phyloP scores from a whole-genome alignment of 129 eudicot species.

The Lonicera japonica region DNA sequence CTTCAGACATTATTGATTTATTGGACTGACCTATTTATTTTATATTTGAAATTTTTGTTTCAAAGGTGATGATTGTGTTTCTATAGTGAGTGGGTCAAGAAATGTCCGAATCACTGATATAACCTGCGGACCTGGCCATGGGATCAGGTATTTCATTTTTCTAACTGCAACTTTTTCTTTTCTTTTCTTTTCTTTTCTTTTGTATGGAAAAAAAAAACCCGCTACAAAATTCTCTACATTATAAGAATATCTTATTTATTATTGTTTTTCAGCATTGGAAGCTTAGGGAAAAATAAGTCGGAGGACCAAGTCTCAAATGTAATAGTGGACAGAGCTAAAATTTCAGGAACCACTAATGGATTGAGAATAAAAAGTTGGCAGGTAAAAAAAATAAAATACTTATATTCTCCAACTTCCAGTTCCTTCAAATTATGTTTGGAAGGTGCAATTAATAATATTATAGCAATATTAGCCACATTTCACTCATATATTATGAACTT shows the following conservation, averaged over 20 bases:
- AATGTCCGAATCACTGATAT: conserved; percentile 41
- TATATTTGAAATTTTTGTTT: no score
- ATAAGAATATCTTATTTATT: no score
- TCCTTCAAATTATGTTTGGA: no score
- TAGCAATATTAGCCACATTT: no score
- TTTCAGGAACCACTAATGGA: conserved; percentile 68
- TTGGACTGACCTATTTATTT: no score
- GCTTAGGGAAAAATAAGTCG: conserved; percentile 60
- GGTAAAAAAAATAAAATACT: no score
- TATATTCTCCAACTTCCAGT: no score
- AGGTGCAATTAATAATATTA: no score
- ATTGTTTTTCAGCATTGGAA: conserved; percentile 64
- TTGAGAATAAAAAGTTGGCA: conserved; percentile 93
- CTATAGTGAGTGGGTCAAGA: conserved; percentile 72
- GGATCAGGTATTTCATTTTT: conserved; percentile 58
- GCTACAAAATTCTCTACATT: not conserved
- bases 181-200: not conserved
- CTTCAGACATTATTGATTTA: no score
- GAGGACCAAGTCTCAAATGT: conserved; percentile 59
- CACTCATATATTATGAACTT: no score
- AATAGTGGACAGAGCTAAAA: conserved; percentile 38
- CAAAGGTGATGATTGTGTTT: conserved; percentile 97
- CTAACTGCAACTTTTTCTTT: not conserved
- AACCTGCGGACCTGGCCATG: conserved; percentile 94
- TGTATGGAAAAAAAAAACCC: not conserved